These are phyloP conservation scores for Backusella luteola DNA, from an alignment of 192 early-diverging fungal species.

Conservation along the genomic window DNA sequence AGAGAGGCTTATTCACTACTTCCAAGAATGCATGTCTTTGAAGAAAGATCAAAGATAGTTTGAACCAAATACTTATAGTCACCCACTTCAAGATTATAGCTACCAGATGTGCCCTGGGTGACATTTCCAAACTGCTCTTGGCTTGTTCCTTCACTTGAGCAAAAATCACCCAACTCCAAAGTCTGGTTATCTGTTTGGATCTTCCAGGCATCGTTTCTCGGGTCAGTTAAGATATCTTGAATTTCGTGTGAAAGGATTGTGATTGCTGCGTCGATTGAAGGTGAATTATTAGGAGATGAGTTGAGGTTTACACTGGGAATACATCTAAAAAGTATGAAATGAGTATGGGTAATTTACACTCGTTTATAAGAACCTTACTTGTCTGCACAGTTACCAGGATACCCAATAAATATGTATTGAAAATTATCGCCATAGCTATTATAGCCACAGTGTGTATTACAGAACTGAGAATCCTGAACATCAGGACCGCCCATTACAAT, in stretches of 20 bases:
- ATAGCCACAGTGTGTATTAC: slow-evolving; percentile 25
- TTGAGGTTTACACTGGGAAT: slow-evolving; percentile 19
- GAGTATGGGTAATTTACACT: background rate
- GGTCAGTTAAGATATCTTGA: slow-evolving; percentile 30
- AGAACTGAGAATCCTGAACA: slow-evolving; percentile 28
- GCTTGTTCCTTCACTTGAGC: slow-evolving; percentile 15
- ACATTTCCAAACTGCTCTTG: slow-evolving; percentile 8
- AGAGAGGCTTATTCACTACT: background rate
- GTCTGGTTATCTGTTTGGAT: slow-evolving; percentile 5
- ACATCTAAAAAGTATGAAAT: slow-evolving; percentile 14
- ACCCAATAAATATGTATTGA: slow-evolving; percentile 30
- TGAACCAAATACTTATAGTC: slow-evolving; percentile 21
- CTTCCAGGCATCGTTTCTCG: slow-evolving; percentile 22
- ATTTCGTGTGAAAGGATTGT: slow-evolving; percentile 32
- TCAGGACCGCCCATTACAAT: slow-evolving; percentile 22
- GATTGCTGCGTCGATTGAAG: slow-evolving; percentile 24
- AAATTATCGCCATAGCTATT: slow-evolving; percentile 21
- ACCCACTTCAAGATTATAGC: slow-evolving; percentile 16
- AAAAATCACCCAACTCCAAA: slow-evolving; percentile 24
- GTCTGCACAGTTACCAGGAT: slow-evolving; percentile 21
- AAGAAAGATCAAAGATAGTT: slow-evolving; percentile 49
- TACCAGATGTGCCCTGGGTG: slow-evolving; percentile 8
- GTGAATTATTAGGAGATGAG: slow-evolving; percentile 23
- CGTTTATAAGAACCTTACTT: background rate
- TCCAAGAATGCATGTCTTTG: slow-evolving; percentile 63